A percentile compares a stretch with the other conserved stretches of the same genome.
phyloP scores from a whole-genome alignment of 345 rosid genomes.

The Eucalyptus marginata region DNA sequence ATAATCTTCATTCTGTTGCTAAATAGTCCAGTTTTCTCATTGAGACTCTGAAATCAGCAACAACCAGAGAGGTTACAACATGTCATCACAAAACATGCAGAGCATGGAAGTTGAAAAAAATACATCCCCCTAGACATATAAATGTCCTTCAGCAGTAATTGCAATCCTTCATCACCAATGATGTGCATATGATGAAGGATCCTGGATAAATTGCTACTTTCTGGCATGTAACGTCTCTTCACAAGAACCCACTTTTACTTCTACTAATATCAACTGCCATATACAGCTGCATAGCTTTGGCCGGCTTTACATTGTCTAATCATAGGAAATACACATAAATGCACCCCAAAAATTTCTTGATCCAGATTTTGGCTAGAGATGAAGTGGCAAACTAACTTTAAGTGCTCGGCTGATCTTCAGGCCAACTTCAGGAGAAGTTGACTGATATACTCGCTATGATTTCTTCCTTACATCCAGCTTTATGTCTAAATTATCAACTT shows the following conservation, averaged over 20 bases:
- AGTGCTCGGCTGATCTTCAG: constrained; percentile 9
- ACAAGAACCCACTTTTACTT: not conserved
- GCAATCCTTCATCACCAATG: not conserved
- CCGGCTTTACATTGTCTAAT: not conserved
- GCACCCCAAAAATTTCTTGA: not conserved
- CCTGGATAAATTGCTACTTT: not conserved
- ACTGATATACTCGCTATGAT: not conserved
- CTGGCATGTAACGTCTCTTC: not conserved
- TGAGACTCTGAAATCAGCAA: constrained; percentile 66
- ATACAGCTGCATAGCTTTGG: not conserved
- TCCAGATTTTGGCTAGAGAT: not conserved
- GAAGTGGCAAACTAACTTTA: not conserved
- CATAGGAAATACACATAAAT: not conserved
- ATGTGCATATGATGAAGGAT: not conserved
- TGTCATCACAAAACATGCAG: constrained; percentile 2
- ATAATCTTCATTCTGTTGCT: constrained; percentile 87
- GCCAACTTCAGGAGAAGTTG: constrained; percentile 7
- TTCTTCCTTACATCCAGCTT: constrained; percentile 4
- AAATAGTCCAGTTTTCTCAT: constrained; percentile 90
- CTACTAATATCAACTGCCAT: not conserved
- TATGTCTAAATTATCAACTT: constrained; percentile 5
- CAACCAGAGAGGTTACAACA: constrained; percentile 5
- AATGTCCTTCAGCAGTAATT: not conserved
- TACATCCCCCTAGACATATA: not conserved
- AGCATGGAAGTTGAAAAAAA: not conserved